These are phyloP conservation scores for Pseudogymnoascus sp. DNA, from an alignment of 2,329 filamentous ascomycete species.

Conservation along the genomic window DNA sequence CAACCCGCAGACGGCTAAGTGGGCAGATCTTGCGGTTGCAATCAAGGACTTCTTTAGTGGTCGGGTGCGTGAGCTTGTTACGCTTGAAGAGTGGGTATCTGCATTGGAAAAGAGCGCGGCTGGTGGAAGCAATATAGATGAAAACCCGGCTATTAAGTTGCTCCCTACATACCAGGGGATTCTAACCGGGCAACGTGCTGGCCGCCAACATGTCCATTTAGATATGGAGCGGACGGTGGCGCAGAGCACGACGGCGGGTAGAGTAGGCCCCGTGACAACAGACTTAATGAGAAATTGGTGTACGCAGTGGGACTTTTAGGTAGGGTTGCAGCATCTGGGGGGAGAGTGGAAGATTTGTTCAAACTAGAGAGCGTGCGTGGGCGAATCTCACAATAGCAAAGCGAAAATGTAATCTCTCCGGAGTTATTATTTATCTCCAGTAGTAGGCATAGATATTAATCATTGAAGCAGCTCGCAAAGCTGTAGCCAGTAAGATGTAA, in stretches of 20 bases:
- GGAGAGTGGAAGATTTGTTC: too few species aligned
- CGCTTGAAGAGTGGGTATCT: slow-evolving; percentile 38
- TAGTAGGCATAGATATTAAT: too few species aligned
- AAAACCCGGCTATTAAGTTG: slow-evolving; percentile 45
- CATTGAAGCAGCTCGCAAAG: too few species aligned
- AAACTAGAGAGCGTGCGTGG: too few species aligned
- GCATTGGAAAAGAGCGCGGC: slow-evolving; percentile 35
- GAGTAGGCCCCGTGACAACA: slow-evolving; percentile 22
- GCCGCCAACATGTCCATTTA: slow-evolving; percentile 7
- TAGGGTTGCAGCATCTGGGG: too few species aligned
- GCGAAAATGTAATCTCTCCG: too few species aligned
- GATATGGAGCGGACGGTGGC: slow-evolving; percentile 21
- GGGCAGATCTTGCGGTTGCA: slow-evolving; percentile 9
- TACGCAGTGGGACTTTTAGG: slow-evolving; percentile 26
- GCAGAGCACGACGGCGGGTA: slow-evolving; percentile 23
- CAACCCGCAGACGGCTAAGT: neutral
- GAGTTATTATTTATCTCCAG: too few species aligned
- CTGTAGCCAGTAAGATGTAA: too few species aligned
- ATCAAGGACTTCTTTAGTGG: slow-evolving; percentile 6
- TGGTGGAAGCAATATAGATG: slow-evolving; percentile 34
- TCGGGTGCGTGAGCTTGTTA: slow-evolving; percentile 25
- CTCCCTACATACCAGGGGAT: slow-evolving; percentile 27
- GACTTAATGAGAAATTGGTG: slow-evolving; percentile 32
- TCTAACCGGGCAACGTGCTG: slow-evolving; percentile 13
- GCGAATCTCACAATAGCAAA: too few species aligned